phyloP scores from a whole-genome alignment of 768 basidiomycete species.

The Psilocybe subaeruginosa region DNA sequence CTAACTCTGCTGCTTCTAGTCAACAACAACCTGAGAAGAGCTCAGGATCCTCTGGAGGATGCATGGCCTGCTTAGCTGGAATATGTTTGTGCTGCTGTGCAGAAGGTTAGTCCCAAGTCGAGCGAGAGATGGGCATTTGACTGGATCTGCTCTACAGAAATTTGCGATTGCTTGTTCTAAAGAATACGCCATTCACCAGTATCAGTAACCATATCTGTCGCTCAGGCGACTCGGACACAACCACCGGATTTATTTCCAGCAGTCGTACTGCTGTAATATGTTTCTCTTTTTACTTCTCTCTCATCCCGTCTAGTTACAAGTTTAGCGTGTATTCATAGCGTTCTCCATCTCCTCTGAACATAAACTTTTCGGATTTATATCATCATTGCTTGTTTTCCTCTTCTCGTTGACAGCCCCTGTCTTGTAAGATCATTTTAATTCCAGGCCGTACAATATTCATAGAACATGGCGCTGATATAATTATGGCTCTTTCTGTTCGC shows the following conservation, averaged over 20 bases:
- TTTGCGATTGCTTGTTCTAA: constrained; percentile 74
- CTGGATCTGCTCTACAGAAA: constrained; percentile 43
- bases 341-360: constrained; percentile 6
- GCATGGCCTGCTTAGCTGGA: constrained; percentile 69
- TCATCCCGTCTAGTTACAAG: background rate
- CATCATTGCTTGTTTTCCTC: background rate
- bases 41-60: constrained; percentile 41
- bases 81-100: constrained; percentile 70
- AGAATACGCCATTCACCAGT: background rate
- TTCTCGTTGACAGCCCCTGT: background rate
- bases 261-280: constrained; percentile 2
- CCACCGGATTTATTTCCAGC: background rate
- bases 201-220: background rate
- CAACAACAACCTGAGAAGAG: constrained; percentile 59
- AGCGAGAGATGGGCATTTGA: background rate
- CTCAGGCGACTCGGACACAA: background rate
- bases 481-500: background rate
- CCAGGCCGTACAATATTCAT: background rate
- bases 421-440: background rate
- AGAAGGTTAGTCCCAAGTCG: constrained; percentile 54
- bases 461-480: background rate
- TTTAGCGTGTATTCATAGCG: constrained; percentile 9
- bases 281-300: background rate
- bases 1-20: constrained; percentile 19
- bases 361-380: constrained; percentile 1